Percentiles rank a stretch among this genome's conserved stretches.
Conservation (phyloP, 371 early-diverging fungal species). For the Globomyces sp. region DNA sequence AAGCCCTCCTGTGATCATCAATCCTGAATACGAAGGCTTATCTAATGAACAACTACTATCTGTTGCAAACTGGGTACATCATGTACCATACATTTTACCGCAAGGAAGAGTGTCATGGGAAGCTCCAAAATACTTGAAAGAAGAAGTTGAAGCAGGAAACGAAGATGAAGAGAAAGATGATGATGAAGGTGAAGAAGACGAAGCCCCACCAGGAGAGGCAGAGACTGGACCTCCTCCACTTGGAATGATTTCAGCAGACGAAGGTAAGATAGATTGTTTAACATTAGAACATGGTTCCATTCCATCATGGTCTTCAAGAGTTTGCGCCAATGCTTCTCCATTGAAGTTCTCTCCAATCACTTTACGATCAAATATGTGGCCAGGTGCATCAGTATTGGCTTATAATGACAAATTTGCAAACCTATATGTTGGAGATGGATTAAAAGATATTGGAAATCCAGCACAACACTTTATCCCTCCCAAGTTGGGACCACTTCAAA, state of each 20-base stretch:
- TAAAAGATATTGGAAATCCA: constrained; percentile 34
- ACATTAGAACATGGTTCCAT: constrained; percentile 28
- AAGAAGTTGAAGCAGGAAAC: constrained; percentile 24
- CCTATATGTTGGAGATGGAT: constrained; percentile 56
- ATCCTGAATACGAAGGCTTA: constrained; percentile 50
- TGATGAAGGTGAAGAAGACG: constrained; percentile 33
- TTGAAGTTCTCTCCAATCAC: constrained; percentile 46
- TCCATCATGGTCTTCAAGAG: constrained; percentile 46
- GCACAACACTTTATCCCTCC: constrained; percentile 31
- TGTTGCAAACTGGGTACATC: constrained; percentile 56
- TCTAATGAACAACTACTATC: constrained; percentile 40
- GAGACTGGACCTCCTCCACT: constrained; percentile 52
- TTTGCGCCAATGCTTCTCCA: constrained; percentile 39
- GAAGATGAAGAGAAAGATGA: constrained; percentile 38
- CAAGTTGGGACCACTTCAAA: constrained; percentile 33
- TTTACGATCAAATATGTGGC: constrained; percentile 51
- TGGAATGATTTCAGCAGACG: constrained; percentile 41
- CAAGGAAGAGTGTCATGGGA: constrained; percentile 56
- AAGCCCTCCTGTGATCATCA: constrained; percentile 45
- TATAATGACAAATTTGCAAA: constrained; percentile 56
- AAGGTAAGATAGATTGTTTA: constrained; percentile 28
- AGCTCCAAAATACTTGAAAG: constrained; percentile 31
- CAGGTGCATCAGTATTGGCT: constrained; percentile 51
- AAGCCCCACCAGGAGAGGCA: constrained; percentile 39
- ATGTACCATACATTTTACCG: constrained; percentile 55